Conservation (phyloP, 345 rosid genomes). For the Hypericum androsaemum region DNA sequence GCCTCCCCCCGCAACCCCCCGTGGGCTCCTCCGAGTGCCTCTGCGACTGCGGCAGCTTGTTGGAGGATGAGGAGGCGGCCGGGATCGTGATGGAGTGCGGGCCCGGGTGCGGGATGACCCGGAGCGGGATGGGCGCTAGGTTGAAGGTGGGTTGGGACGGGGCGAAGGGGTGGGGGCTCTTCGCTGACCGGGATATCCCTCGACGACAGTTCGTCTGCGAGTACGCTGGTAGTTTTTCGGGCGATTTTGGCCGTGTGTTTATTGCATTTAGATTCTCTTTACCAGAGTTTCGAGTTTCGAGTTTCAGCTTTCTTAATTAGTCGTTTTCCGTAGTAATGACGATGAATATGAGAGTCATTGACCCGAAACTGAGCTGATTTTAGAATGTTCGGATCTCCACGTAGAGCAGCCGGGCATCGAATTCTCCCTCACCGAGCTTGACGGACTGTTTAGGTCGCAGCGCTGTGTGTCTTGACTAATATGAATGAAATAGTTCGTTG, state of each 20-base stretch:
- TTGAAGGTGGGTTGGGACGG: constrained; percentile 52
- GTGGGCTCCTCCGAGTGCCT: constrained; percentile 10
- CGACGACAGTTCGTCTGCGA: constrained; percentile 72
- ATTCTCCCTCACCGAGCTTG: no score
- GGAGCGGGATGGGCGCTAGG: constrained; percentile 50
- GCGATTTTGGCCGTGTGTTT: background rate
- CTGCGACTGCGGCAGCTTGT: constrained; percentile 19
- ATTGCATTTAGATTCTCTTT: constrained; percentile 3
- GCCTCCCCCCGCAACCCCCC: constrained; percentile 1
- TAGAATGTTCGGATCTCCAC: no score
- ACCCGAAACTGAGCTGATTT: no score
- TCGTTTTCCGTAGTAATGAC: no score
- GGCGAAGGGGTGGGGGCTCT: constrained; percentile 79
- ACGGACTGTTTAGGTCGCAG: no score
- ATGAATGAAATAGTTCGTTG: no score
- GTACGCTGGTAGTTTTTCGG: constrained; percentile 59
- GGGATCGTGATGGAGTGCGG: constrained; percentile 52
- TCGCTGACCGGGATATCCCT: constrained; percentile 50
- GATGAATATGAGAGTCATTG: no score
- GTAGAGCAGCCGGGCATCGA: no score
- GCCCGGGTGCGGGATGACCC: constrained; percentile 47
- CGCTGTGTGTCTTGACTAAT: no score
- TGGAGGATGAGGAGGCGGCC: constrained; percentile 27
- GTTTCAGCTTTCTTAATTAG: no score
- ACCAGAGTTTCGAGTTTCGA: background rate